Evolutionary conservation across 2,329 filamentous ascomycete species (phyloP), one percentile per base, ranked within the genome.

Genomic region (Fusarium coffeatum): DNA sequence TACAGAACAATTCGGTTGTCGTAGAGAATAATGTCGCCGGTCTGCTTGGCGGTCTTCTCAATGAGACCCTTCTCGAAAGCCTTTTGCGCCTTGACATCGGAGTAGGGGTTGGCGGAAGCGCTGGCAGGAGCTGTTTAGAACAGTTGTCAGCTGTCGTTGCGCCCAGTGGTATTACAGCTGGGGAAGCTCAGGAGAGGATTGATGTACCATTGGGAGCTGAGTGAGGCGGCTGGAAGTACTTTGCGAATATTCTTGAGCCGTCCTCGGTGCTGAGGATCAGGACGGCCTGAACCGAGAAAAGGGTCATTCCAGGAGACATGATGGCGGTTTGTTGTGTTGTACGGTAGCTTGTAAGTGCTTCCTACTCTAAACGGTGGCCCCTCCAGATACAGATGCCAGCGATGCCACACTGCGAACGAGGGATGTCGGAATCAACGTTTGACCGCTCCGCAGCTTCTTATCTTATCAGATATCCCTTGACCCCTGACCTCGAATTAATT

Each of bases 1-100:
- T 98, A 99, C 55, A 98, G 91, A 58, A 98, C 93, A 66, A 99
- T 92, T 76, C 93, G 90, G 83, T 97, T 97, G 83, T 99, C 96
- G 83, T 98, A 98, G 59, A 99, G 89, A 74, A 99, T 97, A 76
- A 99, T 96, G 83, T 98, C 96, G 75, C 92, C 93, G 16, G 89
- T 94, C 83, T 97, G 93, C 86, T 98, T 99, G 73, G 92, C 91
- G 18, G 96, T 98, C 87, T 99, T 98, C 77, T 97, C 91, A 64
- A 98, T 84, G 41, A 99, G 88, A 8, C 94, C 96, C 84, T 98
- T 98, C 82, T 99, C 96, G 78, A 99, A 99, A 3, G 92, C 88
- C 81, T 97, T 97, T 83, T 99, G 96, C 75, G 97, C 90, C 85
- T 98, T 98, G 59, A 96, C 83, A 62, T 93, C 93, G 63, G 93